Evolutionary conservation across 2,329 filamentous ascomycete genomes (phyloP), one percentile per base, ranked within the genome.

Genomic region (Trichoderma sp.): DNA sequence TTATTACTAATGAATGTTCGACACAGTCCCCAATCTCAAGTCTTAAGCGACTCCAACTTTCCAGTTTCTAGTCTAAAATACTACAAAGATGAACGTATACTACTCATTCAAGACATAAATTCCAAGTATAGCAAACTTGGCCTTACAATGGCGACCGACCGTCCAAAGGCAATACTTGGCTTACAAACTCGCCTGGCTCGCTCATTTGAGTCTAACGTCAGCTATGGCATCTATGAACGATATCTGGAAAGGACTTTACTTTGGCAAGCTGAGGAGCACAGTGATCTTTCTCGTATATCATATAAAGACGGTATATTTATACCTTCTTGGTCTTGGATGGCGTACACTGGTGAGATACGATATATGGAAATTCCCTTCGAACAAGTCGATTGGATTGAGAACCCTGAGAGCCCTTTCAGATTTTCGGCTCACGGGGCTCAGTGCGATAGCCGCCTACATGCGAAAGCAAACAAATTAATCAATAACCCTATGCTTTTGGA

Each of bases 321-420:
- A 12, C 39, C 62, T 32, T 65, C 62, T 12, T 65, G 62, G 62
- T 50, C 62, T 13, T 65, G 62, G 62, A 65, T 65, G 62, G 62
- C 62, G 8, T 50, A 28, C 17, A 65, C 36, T 13, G 62, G 62
- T 3, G 7, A 7, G 3, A 65, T 65, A 11, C 5, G 9, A 6
- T 65, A 20, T 50, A 28, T 50, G 62, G 9, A 65, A 3, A 65
- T 65, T 7, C 43, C 62, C 0, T 65, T 65, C 5, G 13, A 50
- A 4, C 23, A 13, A 2, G 62, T 65, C 13, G 1, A 32, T 36
- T 65, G 62, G 62, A 50, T 2, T 6, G 1, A 2, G 3, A 32
- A 50, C 9, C 23, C n/a, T 2, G 8, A 62, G n/a, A 39, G 13
- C 17, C 58, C 58, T 8, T 39, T 62, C 30, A 9, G 7, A 1